Conservation (phyloP, 2,329 filamentous ascomycete genomes). For the Fusarium pseudoanthophilum region DNA sequence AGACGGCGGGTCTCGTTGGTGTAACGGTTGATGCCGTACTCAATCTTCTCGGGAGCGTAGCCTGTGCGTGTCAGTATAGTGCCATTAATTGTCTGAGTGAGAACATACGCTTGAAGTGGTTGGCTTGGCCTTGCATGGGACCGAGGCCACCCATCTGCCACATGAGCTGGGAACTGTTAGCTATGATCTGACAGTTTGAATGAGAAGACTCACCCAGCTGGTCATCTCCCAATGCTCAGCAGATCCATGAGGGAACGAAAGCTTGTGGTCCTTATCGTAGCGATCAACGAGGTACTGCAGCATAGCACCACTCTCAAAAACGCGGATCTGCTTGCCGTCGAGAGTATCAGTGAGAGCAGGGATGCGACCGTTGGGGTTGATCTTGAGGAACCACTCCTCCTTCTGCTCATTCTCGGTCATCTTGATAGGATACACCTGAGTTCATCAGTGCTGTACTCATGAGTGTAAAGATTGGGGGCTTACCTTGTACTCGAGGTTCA, state of each 20-base stretch:
- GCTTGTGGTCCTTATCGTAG: constrained; percentile 84
- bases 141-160: constrained; percentile 85
- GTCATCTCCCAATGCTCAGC: constrained; percentile 82
- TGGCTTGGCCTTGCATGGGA: constrained; percentile 84
- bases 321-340: constrained; percentile 76
- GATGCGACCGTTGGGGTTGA: constrained; percentile 94
- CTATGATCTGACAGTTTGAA: neutral
- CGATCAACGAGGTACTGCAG: constrained; percentile 84
- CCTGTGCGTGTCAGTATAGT: constrained; percentile 47
- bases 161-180: constrained; percentile 58
- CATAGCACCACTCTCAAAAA: constrained; percentile 88
- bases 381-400: constrained; percentile 85
- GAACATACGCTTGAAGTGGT: constrained; percentile 77
- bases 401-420: constrained; percentile 83
- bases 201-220: constrained; percentile 70
- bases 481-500: constrained; percentile 83
- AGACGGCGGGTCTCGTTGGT: constrained; percentile 84
- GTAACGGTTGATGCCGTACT: constrained; percentile 86
- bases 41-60: constrained; percentile 84
- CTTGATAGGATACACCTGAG: constrained; percentile 69
- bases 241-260: constrained; percentile 79
- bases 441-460: neutral
- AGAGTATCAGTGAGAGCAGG: constrained; percentile 86
- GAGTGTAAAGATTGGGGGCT: neutral
- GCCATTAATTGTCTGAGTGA: accelerated